Conservation (phyloP, 352 stramenopile genomes). For the Pythium inflatum region DNA sequence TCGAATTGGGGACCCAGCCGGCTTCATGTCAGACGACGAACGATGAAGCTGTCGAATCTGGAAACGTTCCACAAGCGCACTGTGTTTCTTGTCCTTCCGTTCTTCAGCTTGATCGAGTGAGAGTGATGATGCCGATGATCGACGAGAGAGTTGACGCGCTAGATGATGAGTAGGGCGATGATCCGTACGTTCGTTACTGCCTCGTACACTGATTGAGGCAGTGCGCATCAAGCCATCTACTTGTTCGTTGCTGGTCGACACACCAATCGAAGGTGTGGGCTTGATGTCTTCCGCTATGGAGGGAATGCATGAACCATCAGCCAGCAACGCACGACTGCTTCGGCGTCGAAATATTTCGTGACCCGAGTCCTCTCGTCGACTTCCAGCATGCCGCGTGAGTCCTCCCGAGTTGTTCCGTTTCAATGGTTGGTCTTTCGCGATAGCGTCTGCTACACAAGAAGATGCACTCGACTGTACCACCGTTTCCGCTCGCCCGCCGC, state of each 20-base stretch:
- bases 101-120: slow-evolving; percentile 8
- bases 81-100: slow-evolving; percentile 7
- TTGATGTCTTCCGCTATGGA: too few relatives aligned
- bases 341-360: slow-evolving; percentile 7
- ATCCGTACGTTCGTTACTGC: background rate
- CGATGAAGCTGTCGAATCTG: slow-evolving; percentile 8
- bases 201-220: background rate
- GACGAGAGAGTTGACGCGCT: background rate
- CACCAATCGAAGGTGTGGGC: too few relatives aligned
- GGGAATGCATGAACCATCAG: background rate
- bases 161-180: background rate
- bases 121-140: slow-evolving; percentile 3
- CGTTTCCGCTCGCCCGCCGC: too few relatives aligned
- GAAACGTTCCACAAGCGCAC: slow-evolving; percentile 5
- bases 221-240: too few relatives aligned
- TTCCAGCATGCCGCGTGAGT: background rate
- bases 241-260: too few relatives aligned
- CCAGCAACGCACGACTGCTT: background rate
- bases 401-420: background rate
- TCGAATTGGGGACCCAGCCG: background rate
- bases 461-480: too few relatives aligned
- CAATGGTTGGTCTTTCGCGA: background rate
- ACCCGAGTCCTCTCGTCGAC: slow-evolving; percentile 2
- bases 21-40: background rate
- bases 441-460: too few relatives aligned